Evolutionary conservation across 1,284 basidiomycete genomes (phyloP).

Genomic region (Ceratobasidium sp.): DNA sequence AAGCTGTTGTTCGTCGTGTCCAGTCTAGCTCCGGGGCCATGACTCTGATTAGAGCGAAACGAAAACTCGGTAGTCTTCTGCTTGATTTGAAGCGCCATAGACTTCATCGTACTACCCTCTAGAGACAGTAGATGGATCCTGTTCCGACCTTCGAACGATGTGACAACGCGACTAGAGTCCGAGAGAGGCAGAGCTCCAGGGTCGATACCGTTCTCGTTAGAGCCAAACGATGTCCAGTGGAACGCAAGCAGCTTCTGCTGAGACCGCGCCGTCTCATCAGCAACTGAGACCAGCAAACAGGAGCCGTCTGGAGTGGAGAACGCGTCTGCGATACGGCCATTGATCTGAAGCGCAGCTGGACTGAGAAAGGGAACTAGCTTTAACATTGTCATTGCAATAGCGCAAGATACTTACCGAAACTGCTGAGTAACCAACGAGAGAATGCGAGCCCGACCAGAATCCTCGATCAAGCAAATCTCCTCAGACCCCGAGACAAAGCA

Average conservation of each 20-base stretch:
- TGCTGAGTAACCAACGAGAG: slow-evolving; percentile 52
- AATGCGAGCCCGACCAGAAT: slow-evolving; percentile 38
- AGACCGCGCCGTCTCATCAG: background rate
- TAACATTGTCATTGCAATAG: background rate
- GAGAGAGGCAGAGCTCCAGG: slow-evolving; percentile 48
- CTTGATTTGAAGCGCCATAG: slow-evolving; percentile 63
- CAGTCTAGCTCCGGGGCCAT: too few relatives aligned
- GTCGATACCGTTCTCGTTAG: slow-evolving; percentile 57
- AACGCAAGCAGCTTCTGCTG: slow-evolving; percentile 55
- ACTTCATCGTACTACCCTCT: slow-evolving; percentile 52
- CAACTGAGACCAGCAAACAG: slow-evolving; percentile 57
- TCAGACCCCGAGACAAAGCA: slow-evolving; percentile 39
- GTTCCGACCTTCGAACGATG: slow-evolving; percentile 60
- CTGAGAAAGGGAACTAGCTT: background rate
- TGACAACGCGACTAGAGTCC: slow-evolving; percentile 53
- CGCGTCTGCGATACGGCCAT: slow-evolving; percentile 46
- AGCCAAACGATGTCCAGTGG: slow-evolving; percentile 68
- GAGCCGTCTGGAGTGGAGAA: slow-evolving; percentile 65
- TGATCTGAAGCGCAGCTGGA: background rate
- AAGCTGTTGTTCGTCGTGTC: slow-evolving; percentile 60
- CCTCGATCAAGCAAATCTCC: slow-evolving; percentile 44
- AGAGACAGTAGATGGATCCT: slow-evolving; percentile 60
- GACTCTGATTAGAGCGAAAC: slow-evolving; percentile 20
- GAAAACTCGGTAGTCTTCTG: slow-evolving; percentile 64
- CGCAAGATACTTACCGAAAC: slow-evolving; percentile 57